phyloP scores from a whole-genome alignment of 1,139 yeast genomes.

The Sugiyamaella pinicola region DNA sequence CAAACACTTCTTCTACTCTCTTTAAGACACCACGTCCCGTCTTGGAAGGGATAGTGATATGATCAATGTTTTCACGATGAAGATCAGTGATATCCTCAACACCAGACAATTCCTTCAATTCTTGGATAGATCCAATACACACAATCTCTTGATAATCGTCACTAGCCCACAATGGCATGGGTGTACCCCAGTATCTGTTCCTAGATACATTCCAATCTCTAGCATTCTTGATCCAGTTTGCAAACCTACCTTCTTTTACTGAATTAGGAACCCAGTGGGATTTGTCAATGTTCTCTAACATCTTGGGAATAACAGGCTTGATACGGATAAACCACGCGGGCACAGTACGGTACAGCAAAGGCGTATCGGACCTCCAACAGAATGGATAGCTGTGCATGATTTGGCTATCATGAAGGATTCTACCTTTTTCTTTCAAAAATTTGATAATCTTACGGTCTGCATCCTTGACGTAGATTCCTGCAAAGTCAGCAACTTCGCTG shows the following conservation, averaged over 20 bases:
- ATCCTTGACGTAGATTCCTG: conserved; percentile 88
- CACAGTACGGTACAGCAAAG: conserved; percentile 90
- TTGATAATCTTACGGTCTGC: conserved; percentile 93
- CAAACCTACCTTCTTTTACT: conserved; percentile 91
- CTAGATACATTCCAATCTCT: conserved; percentile 99
- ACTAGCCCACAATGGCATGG: conserved; percentile 95
- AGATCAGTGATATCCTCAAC: conserved; percentile 77
- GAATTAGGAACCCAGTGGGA: conserved; percentile 94
- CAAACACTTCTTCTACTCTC: conserved; percentile 97
- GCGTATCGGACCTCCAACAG: conserved; percentile 99
- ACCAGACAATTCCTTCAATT: conserved; percentile 83
- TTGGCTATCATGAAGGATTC: conserved; percentile 75
- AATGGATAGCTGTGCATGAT: conserved; percentile 96
- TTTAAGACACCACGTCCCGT: conserved; percentile 83
- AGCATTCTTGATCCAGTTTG: conserved; percentile 97
- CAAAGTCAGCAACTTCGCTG: conserved; percentile 67
- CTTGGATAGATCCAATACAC: conserved; percentile 88
- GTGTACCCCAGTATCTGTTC: conserved; percentile 99
- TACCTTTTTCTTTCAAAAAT: conserved; percentile 73
- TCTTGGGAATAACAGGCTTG: conserved; percentile 80
- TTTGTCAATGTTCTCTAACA: conserved; percentile 80
- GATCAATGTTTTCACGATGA: conserved; percentile 91
- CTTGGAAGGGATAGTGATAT: conserved; percentile 91
- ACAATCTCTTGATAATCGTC: conserved; percentile 92
- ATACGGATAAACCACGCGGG: conserved; percentile 99